These are phyloP conservation scores for Mortierella hygrophila DNA, from an alignment of 192 early-diverging fungal species.

Conservation along the genomic window DNA sequence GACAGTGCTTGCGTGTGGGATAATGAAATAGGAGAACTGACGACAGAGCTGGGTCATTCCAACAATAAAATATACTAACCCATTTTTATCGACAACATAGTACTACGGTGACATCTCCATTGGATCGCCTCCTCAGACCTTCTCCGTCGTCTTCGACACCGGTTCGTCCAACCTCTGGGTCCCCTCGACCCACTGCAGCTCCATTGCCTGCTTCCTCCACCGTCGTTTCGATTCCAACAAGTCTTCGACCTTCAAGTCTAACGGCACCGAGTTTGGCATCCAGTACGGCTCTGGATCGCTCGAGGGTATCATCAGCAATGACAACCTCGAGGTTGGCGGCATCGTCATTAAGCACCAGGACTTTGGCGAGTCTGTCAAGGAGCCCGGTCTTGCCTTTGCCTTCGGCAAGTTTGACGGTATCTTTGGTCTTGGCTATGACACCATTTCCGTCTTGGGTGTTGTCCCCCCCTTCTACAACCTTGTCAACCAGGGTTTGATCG, in stretches of 20 bases:
- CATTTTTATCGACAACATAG: slow-evolving; percentile 51
- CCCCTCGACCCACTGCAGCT: slow-evolving; percentile 91
- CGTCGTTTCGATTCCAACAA: slow-evolving; percentile 85
- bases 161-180: slow-evolving; percentile 98
- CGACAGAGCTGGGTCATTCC: neutral
- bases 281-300: slow-evolving; percentile 95
- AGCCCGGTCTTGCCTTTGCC: slow-evolving; percentile 95
- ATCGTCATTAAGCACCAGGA: slow-evolving; percentile 76
- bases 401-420: slow-evolving; percentile 97
- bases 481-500: slow-evolving; percentile 83
- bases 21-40: neutral
- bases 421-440: slow-evolving; percentile 90
- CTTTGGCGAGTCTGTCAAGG: slow-evolving; percentile 97
- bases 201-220: slow-evolving; percentile 98
- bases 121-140: slow-evolving; percentile 92
- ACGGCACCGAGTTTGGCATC: slow-evolving; percentile 96
- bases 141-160: slow-evolving; percentile 95
- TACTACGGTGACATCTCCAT: slow-evolving; percentile 94
- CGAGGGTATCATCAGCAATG: slow-evolving; percentile 93
- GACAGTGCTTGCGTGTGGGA: neutral
- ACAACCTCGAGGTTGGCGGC: slow-evolving; percentile 74
- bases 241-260: slow-evolving; percentile 82
- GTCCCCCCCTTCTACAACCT: slow-evolving; percentile 97
- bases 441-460: slow-evolving; percentile 87
- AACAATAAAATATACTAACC: neutral